Evolutionary conservation across 139 green algal genomes (phyloP).

Genomic region (Volvox africanus): DNA sequence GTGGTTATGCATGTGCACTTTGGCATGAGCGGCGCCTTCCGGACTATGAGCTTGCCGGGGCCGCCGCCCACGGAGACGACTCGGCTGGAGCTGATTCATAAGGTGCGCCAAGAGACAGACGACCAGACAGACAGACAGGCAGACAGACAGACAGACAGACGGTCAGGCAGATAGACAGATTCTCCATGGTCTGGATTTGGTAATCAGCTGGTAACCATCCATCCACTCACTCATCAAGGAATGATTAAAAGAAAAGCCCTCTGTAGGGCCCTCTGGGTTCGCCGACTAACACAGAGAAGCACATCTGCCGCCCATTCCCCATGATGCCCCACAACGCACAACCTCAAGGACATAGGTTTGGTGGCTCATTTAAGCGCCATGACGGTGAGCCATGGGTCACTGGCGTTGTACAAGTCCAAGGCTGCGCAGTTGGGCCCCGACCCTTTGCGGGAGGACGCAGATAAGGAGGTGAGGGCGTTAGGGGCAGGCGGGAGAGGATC

Average conservation of each 20-base stretch:
- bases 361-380: slow-evolving; percentile 85
- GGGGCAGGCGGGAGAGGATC: background rate
- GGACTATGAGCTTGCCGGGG: slow-evolving; percentile 17
- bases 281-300: too few relatives aligned
- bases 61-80: slow-evolving; percentile 71
- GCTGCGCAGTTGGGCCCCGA: slow-evolving; percentile 79
- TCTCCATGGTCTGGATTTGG: too few relatives aligned
- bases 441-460: slow-evolving; percentile 77
- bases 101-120: background rate
- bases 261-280: too few relatives aligned
- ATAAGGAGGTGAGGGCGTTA: slow-evolving; percentile 54
- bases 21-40: slow-evolving; percentile 81
- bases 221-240: too few relatives aligned
- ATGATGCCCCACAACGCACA: background rate
- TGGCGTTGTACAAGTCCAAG: slow-evolving; percentile 71
- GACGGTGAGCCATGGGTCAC: slow-evolving; percentile 76
- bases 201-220: too few relatives aligned
- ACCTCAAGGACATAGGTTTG: slow-evolving; percentile 49
- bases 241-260: too few relatives aligned
- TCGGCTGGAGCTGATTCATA: slow-evolving; percentile 61
- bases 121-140: too few relatives aligned
- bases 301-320: too few relatives aligned
- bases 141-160: too few relatives aligned
- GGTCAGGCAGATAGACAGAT: too few relatives aligned
- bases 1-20: slow-evolving; percentile 88